These are phyloP conservation scores for Lentinula novae-zelandiae DNA, from an alignment of 1,284 basidiomycete genomes.

Conservation along the genomic window DNA sequence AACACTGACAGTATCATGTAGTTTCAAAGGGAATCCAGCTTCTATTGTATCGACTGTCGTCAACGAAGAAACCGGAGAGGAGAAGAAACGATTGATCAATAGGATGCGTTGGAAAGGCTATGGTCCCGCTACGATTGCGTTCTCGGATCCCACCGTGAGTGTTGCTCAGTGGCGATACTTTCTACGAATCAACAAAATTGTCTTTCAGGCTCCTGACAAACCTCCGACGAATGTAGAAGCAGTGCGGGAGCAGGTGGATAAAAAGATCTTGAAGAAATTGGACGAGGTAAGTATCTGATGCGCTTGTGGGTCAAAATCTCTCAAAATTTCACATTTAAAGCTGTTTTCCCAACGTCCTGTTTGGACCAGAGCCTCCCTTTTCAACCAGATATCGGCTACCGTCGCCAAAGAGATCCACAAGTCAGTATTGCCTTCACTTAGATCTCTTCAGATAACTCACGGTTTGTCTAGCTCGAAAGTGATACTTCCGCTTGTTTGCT, in stretches of 20 bases:
- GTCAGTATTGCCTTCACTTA: constrained; percentile 34
- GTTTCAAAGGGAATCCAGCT: constrained; percentile 74
- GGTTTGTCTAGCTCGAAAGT: constrained; percentile 59
- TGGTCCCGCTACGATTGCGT: constrained; percentile 67
- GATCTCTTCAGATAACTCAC: background rate
- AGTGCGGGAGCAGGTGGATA: constrained; percentile 53
- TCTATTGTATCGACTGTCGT: constrained; percentile 63
- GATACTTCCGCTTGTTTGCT: constrained; percentile 69
- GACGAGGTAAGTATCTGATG: constrained; percentile 41
- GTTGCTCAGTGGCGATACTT: background rate
- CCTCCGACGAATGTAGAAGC: constrained; percentile 59
- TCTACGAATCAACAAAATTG: constrained; percentile 5
- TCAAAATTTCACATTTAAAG: constrained; percentile 30
- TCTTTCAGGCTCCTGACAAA: constrained; percentile 57
- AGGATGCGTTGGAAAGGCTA: constrained; percentile 77
- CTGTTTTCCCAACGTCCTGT: constrained; percentile 73
- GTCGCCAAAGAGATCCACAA: constrained; percentile 73
- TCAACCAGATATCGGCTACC: constrained; percentile 74
- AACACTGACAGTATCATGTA: constrained; percentile 24
- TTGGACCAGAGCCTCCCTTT: constrained; percentile 83
- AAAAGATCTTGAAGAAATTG: constrained; percentile 55
- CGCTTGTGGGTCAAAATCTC: background rate
- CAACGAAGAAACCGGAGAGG: constrained; percentile 76
- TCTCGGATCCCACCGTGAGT: constrained; percentile 55
- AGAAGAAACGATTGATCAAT: constrained; percentile 77